phyloP scores from a whole-genome alignment of 768 basidiomycete genomes.

The Leccinum imitatum region DNA sequence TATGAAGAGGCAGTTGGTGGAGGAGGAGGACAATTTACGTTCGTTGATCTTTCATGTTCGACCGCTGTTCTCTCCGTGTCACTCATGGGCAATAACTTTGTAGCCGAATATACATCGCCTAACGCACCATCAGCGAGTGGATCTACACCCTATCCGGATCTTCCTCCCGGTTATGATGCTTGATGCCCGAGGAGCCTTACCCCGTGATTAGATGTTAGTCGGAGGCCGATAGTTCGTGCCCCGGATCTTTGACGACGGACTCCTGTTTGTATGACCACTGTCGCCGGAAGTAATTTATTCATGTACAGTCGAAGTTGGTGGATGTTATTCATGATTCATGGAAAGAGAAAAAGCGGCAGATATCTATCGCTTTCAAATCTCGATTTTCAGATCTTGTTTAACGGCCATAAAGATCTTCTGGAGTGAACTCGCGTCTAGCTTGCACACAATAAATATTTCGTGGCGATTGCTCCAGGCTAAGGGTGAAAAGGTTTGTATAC shows the following conservation, averaged over 20 bases:
- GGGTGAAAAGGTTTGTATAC: not conserved
- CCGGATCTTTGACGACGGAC: not conserved
- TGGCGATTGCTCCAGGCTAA: not conserved
- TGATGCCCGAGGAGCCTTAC: constrained; percentile 11
- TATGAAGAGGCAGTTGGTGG: constrained; percentile 58
- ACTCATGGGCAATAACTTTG: not conserved
- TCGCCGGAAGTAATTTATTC: not conserved
- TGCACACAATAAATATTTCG: not conserved
- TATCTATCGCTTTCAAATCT: not conserved
- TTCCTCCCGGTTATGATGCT: constrained; percentile 30
- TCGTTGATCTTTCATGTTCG: constrained; percentile 18
- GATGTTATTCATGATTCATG: not conserved
- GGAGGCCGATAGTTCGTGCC: not conserved
- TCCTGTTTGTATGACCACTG: not conserved
- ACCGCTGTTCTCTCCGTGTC: not conserved
- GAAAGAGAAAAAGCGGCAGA: not conserved
- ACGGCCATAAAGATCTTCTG: not conserved
- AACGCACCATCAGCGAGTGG: constrained; percentile 18
- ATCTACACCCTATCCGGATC: constrained; percentile 22
- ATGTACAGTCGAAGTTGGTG: not conserved
- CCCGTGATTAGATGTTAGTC: not conserved
- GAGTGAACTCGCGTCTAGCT: not conserved
- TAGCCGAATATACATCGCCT: constrained; percentile 33
- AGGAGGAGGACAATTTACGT: constrained; percentile 35
- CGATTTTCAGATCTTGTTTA: not conserved